Evolutionary conservation across 2,329 filamentous ascomycete genomes (phyloP).

Genomic region (Ascochyta clinopodiicola): DNA sequence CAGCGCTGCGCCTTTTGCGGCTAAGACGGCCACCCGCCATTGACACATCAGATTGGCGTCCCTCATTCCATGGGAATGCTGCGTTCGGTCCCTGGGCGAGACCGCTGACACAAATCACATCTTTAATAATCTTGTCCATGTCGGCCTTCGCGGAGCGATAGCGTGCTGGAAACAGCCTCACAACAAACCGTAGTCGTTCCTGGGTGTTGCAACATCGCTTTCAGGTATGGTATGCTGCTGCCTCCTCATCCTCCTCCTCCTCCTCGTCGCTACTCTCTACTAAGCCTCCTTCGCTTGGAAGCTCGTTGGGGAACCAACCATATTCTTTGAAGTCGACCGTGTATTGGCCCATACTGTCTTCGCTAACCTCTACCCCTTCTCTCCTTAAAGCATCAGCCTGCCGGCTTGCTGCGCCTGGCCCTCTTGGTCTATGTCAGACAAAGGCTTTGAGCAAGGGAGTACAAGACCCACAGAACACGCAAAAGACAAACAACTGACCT

Average conservation of each 20-base stretch:
- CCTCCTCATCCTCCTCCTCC: constrained; percentile 36
- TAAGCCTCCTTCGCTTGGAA: constrained; percentile 56
- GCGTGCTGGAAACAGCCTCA: constrained; percentile 14
- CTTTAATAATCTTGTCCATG: background rate
- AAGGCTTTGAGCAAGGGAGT: constrained; percentile 9
- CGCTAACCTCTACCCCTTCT: constrained; percentile 57
- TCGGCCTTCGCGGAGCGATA: constrained; percentile 12
- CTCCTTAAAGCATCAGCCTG: constrained; percentile 55
- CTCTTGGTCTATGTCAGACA: constrained; percentile 45
- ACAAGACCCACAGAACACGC: constrained; percentile 13
- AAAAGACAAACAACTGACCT: constrained; percentile 61
- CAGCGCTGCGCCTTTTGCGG: constrained; percentile 26
- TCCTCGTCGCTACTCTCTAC: constrained; percentile 42
- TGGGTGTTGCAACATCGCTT: background rate
- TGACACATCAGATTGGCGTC: constrained; percentile 8
- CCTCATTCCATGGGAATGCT: constrained; percentile 16
- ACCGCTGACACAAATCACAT: constrained; percentile 9
- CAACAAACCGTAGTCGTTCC: constrained; percentile 4
- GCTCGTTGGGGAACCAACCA: constrained; percentile 59
- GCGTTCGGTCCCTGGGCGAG: constrained; percentile 17
- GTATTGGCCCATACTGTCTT: constrained; percentile 56
- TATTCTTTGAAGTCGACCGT: constrained; percentile 54
- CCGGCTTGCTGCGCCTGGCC: constrained; percentile 53
- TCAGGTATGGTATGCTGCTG: constrained; percentile 46
- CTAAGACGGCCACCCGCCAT: constrained; percentile 25